These are phyloP conservation scores for Plasmopara halstedii DNA, from an alignment of 352 stramenopile species.

Conservation along the genomic window DNA sequence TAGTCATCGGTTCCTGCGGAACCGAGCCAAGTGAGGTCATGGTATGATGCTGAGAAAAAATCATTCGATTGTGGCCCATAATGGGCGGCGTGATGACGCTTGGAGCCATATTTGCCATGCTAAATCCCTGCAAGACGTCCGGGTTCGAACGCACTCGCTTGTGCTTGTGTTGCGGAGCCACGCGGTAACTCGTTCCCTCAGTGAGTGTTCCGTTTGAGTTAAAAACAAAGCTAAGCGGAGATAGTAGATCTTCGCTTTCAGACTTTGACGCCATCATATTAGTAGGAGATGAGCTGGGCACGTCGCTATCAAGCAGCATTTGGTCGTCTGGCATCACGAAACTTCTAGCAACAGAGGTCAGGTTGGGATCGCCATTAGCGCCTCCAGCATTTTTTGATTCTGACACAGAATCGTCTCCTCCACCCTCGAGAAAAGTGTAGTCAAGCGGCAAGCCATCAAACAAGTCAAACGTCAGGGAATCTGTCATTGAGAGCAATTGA, in stretches of 20 bases:
- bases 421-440: constrained; percentile 36
- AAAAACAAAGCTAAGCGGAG: constrained; percentile 33
- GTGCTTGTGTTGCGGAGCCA: constrained; percentile 46
- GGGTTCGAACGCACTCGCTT: constrained; percentile 56
- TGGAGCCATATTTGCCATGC: constrained; percentile 24
- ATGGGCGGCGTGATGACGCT: constrained; percentile 20
- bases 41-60: constrained; percentile 18
- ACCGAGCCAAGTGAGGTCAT: constrained; percentile 28
- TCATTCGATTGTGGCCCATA: constrained; percentile 9
- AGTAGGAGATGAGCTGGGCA: constrained; percentile 22
- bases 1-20: constrained; percentile 14
- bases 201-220: constrained; percentile 9
- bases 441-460: constrained; percentile 45
- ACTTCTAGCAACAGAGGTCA: neutral
- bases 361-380: neutral
- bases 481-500: constrained; percentile 22
- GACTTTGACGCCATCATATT: constrained; percentile 25
- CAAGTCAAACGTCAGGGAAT: constrained; percentile 34
- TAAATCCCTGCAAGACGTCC: constrained; percentile 39
- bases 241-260: constrained; percentile 38
- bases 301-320: constrained; percentile 46
- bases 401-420: constrained; percentile 1
- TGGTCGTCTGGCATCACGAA: constrained; percentile 28
- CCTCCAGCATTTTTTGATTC: neutral
- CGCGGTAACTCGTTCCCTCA: constrained; percentile 21